Percentiles rank a stretch among this genome's conserved stretches.
These are phyloP conservation scores for Choanephora cucurbitarum DNA, from an alignment of 371 early-diverging fungal species.

Conservation along the genomic window DNA sequence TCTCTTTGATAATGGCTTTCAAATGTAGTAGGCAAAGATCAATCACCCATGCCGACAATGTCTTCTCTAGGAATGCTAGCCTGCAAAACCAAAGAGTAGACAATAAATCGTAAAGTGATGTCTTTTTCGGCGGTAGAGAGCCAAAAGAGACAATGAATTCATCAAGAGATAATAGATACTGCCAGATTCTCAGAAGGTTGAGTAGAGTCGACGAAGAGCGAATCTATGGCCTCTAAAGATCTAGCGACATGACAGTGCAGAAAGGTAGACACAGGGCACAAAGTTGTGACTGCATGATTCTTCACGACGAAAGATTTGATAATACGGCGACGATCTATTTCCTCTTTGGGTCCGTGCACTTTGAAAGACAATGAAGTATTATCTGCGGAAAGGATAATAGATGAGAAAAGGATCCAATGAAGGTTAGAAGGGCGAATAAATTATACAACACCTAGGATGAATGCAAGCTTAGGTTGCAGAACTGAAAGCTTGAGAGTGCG, in stretches of 20 bases:
- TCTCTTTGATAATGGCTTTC: no score
- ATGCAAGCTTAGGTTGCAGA: background rate
- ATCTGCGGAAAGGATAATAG: background rate
- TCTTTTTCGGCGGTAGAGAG: no score
- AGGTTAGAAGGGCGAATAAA: background rate
- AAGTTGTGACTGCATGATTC: background rate
- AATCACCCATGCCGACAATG: no score
- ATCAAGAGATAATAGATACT: no score
- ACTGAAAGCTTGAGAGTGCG: no score
- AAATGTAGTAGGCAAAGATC: no score
- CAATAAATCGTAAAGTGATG: no score
- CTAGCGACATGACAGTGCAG: background rate
- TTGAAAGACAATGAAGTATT: constrained; percentile 3
- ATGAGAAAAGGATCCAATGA: background rate
- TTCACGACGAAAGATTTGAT: constrained; percentile 16
- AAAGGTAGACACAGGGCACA: background rate
- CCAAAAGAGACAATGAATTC: no score
- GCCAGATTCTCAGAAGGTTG: no score
- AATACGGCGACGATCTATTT: background rate
- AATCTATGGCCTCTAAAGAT: background rate
- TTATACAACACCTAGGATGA: background rate
- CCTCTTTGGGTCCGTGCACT: constrained; percentile 15
- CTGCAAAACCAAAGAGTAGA: no score
- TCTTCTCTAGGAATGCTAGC: no score
- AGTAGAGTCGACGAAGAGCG: no score